Base-by-base conservation (phyloP, 2,329 filamentous ascomycete genomes). In the Mariannaea elegans region DNA sequence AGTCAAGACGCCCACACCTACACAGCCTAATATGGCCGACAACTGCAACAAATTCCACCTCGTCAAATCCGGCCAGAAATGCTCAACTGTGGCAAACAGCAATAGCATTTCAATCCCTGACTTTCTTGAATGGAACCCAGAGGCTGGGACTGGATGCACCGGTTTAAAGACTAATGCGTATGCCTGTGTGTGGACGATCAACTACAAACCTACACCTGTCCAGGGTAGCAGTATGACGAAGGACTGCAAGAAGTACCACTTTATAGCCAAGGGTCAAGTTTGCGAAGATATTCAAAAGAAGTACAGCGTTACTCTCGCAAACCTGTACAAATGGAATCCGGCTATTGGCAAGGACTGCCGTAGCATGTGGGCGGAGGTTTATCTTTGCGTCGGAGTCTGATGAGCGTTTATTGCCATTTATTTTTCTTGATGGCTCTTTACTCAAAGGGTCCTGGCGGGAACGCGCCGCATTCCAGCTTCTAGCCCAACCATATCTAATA, bases 1-100 rank as follows among this genome's bases (percentile, higher is more conserved):
- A 13, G 24, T 51, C 16, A 42, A 16, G 13, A 52, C 38, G 3
- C 38, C 38, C 3, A 34, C 49, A 2, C 38, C 49, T 7, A 31
- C n/a, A n/a, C 72, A 75, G 51, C 48, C 67, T 2, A 68, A 68
- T 44, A 73, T 76, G 61, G 62, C 66, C 12, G 46, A 55, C n/a
- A 72, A 72, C 63, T 75, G 72, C 36, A 65, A 73, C 38, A 70
- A 62, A 38, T 75, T 73, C 55, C 61, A 73, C 55, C 32, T 63
- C 1, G 69, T 73, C 7, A 55, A 64, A 23, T 38, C 41, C 1
- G 67, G 65, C 1, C 66, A 73, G 34, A 56, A 42, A 4, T 76
- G 73, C 56, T 49, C 45, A 21, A 46, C 46, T 7, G 72, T 77
- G 41, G 65, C 65, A 6, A 42, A 49, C 12, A 38, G 36, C 10